phyloP scores from a whole-genome alignment of 1,284 basidiomycete species.

The Cystobasidium sp. region DNA sequence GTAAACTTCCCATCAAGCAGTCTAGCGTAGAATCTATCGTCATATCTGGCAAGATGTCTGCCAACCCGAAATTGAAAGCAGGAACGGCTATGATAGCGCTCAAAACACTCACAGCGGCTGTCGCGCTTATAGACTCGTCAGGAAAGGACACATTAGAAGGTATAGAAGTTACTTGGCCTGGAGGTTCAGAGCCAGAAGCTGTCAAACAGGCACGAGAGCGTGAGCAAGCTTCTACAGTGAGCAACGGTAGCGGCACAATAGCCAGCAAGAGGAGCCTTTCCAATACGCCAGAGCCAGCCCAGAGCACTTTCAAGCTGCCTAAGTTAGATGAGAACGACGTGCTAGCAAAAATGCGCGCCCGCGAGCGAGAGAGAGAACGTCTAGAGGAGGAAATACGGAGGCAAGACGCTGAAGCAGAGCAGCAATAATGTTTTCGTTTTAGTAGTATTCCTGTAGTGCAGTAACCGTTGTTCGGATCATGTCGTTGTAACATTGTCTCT shows the following conservation, averaged over 20 bases:
- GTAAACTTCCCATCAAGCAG: slow-evolving; percentile 1
- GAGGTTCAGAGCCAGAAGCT: slow-evolving; percentile 44
- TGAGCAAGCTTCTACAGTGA: slow-evolving; percentile 2
- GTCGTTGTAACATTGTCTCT: background rate
- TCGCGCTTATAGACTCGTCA: slow-evolving; percentile 45
- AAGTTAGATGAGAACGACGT: slow-evolving; percentile 45
- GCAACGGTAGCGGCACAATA: background rate
- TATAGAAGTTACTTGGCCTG: slow-evolving; percentile 50
- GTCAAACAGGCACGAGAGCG: slow-evolving; percentile 13
- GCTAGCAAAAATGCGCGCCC: slow-evolving; percentile 45
- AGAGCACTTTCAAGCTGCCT: slow-evolving; percentile 27
- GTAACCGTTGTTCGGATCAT: background rate
- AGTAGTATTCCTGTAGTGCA: background rate
- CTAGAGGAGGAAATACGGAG: slow-evolving; percentile 50
- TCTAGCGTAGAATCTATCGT: slow-evolving; percentile 49
- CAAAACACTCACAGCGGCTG: slow-evolving; percentile 46
- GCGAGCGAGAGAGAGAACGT: slow-evolving; percentile 45
- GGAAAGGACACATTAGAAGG: slow-evolving; percentile 41
- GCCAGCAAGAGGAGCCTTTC: background rate
- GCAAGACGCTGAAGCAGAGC: slow-evolving; percentile 46
- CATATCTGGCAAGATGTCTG: slow-evolving; percentile 47
- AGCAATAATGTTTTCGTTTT: background rate
- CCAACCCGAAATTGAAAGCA: slow-evolving; percentile 44
- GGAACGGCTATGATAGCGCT: slow-evolving; percentile 47
- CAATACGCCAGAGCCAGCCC: background rate